Evolutionary conservation across 2,329 filamentous ascomycete species (phyloP).

Genomic region (Monilinia aucupariae): DNA sequence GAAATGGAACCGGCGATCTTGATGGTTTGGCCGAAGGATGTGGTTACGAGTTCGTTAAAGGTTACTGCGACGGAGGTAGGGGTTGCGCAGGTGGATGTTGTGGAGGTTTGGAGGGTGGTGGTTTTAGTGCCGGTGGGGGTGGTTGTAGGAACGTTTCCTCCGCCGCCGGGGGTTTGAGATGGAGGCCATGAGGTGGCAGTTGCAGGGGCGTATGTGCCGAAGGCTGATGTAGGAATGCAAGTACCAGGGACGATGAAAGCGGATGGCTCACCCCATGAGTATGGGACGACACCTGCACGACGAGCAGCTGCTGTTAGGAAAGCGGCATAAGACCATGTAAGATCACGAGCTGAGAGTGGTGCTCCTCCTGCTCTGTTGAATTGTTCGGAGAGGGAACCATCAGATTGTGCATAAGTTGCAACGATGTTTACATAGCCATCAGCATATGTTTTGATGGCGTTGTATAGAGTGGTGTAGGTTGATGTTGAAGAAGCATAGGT

Average conservation of each 20-base stretch:
- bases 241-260: conserved; percentile 45
- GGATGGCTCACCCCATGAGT: conserved; percentile 48
- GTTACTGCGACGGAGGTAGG: conserved; percentile 51
- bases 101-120: conserved; percentile 18
- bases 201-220: conserved; percentile 46
- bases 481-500: conserved; percentile 57
- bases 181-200: conserved; percentile 45
- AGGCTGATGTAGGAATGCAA: conserved; percentile 45
- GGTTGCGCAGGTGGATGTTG: conserved; percentile 39
- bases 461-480: conserved; percentile 58
- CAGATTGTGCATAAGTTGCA: conserved; percentile 46
- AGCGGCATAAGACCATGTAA: conserved; percentile 70
- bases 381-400: conserved; percentile 65
- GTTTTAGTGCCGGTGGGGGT: conserved; percentile 17
- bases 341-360: conserved; percentile 58
- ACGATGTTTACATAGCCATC: conserved; percentile 50
- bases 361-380: conserved; percentile 49
- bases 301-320: conserved; percentile 60
- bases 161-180: conserved; percentile 29
- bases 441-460: conserved; percentile 58
- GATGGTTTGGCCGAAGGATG: conserved; percentile 57
- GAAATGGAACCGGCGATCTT: conserved; percentile 57
- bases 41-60: conserved; percentile 55
- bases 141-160: conserved; percentile 14
- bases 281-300: conserved; percentile 49